These are phyloP conservation scores for Verticillium nubilum DNA, from an alignment of 2,329 filamentous ascomycete genomes.

Conservation along the genomic window DNA sequence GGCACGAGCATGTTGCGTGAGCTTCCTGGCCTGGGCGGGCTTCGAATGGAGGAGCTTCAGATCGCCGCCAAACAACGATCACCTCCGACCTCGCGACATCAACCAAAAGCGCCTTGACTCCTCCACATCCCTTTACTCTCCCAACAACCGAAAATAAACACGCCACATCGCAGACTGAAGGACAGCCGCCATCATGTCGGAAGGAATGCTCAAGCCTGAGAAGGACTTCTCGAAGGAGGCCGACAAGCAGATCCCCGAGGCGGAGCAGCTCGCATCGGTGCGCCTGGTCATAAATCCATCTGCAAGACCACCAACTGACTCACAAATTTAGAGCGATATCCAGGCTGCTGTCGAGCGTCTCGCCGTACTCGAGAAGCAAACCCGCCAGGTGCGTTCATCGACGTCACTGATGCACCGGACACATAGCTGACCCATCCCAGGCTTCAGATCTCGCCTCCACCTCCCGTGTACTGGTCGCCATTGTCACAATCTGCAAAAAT, in stretches of 20 bases:
- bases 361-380: slow-evolving; percentile 87
- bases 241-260: slow-evolving; percentile 85
- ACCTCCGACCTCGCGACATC: slow-evolving; percentile 5
- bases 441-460: slow-evolving; percentile 95
- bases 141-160: background rate
- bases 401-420: slow-evolving; percentile 5
- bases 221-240: slow-evolving; percentile 98
- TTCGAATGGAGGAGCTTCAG: slow-evolving; percentile 6
- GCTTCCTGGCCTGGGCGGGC: slow-evolving; percentile 2
- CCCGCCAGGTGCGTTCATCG: slow-evolving; percentile 68
- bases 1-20: slow-evolving; percentile 14
- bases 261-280: slow-evolving; percentile 84
- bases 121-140: background rate
- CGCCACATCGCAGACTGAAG: background rate
- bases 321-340: slow-evolving; percentile 54
- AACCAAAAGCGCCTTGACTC: background rate
- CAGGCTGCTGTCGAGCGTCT: slow-evolving; percentile 92
- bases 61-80: slow-evolving; percentile 8
- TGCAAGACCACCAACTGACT: slow-evolving; percentile 23
- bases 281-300: slow-evolving; percentile 6
- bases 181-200: slow-evolving; percentile 61
- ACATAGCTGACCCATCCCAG: slow-evolving; percentile 39
- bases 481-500: slow-evolving; percentile 93
- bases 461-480: slow-evolving; percentile 77
- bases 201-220: slow-evolving; percentile 82